Conservation (phyloP, 345 rosid genomes). For the Rhizophora mangle region DNA sequence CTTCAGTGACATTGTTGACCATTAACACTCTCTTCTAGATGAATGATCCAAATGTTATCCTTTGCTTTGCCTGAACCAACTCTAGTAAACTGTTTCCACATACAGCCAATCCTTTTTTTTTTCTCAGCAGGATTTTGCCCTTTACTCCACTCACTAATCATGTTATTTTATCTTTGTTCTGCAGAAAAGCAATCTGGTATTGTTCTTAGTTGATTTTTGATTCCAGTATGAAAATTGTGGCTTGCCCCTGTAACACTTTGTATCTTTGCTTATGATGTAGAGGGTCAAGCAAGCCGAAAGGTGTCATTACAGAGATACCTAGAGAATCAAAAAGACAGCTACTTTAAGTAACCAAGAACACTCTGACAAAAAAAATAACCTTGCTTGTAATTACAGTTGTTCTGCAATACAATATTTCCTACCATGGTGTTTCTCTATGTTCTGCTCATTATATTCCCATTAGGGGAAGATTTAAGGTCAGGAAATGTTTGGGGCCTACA, state of each 20-base stretch:
- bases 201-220: not conserved
- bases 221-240: not conserved
- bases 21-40: not conserved
- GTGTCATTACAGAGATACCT: constrained; percentile 64
- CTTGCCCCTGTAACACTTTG: constrained; percentile 19
- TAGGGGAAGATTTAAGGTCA: constrained; percentile 60
- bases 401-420: no score
- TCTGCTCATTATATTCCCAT: constrained; percentile 7
- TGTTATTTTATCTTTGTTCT: not conserved
- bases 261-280: constrained; percentile 44
- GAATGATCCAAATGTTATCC: not conserved
- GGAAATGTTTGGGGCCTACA: constrained; percentile 49
- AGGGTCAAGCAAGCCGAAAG: constrained; percentile 66
- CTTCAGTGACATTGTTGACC: not conserved
- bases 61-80: not conserved
- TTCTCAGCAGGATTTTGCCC: not conserved
- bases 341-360: constrained; percentile 6
- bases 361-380: not conserved
- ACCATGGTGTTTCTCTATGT: not conserved
- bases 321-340: constrained; percentile 88
- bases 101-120: not conserved
- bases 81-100: not conserved
- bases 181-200: not conserved
- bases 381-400: not conserved
- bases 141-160: not conserved